A percentile compares a stretch with the other conserved stretches of the same genome.
Evolutionary conservation across 129 eudicot genomes (phyloP).

Genomic region (Apium graveolens): DNA sequence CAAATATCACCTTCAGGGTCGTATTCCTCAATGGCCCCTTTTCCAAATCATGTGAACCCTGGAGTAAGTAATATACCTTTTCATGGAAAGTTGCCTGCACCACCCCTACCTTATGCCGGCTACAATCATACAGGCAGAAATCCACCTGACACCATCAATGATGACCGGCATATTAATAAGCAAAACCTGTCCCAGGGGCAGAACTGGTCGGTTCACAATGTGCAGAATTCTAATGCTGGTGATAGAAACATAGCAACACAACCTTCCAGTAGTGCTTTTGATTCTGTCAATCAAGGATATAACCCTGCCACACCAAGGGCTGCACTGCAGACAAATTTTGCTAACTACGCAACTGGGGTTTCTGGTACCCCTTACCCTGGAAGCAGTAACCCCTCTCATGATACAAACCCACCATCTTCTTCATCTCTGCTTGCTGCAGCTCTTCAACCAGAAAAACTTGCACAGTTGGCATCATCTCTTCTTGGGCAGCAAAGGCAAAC

Average conservation of each 20-base stretch:
- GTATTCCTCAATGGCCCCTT: conserved; percentile 30
- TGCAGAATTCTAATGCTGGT: conserved; percentile 27
- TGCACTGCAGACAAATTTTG: conserved; percentile 20
- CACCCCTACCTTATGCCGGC: conserved; percentile 23
- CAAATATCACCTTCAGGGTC: conserved; percentile 44
- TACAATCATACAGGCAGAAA: conserved; percentile 20
- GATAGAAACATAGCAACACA: conserved; percentile 24
- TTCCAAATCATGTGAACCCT: conserved; percentile 35
- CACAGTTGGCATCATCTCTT: conserved; percentile 58
- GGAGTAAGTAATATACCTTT: conserved; percentile 20
- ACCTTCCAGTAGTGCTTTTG: conserved; percentile 21
- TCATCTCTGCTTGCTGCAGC: conserved; percentile 29
- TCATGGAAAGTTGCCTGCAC: conserved; percentile 23
- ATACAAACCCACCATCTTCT: conserved; percentile 14
- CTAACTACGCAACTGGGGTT: conserved; percentile 25
- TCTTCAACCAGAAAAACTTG: conserved; percentile 60
- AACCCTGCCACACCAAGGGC: conserved; percentile 25
- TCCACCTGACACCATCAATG: conserved; percentile 22
- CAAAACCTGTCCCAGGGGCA: conserved; percentile 18
- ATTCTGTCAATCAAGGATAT: conserved; percentile 22
- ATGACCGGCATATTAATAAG: conserved; percentile 35
- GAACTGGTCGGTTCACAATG: conserved; percentile 29
- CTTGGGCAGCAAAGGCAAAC: conserved; percentile 60
- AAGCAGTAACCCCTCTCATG: conserved; percentile 16
- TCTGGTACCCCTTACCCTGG: conserved; percentile 19